These are phyloP conservation scores for Diaporthe citriasiana DNA, from an alignment of 2,329 filamentous ascomycete species.

Conservation along the genomic window DNA sequence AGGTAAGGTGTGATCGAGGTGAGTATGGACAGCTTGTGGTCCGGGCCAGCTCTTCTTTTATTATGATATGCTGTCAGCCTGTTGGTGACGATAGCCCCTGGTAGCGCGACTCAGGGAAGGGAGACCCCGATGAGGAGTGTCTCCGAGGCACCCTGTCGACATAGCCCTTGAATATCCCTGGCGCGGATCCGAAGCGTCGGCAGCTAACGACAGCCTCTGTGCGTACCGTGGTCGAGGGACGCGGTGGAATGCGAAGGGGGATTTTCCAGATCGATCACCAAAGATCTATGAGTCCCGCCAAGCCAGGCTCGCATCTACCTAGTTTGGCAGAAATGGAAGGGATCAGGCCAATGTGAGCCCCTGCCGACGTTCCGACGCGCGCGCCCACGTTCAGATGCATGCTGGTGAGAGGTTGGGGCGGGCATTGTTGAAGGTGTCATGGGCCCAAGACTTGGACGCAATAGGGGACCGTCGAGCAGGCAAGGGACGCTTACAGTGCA, in stretches of 20 bases:
- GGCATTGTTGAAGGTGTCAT: constrained; percentile 21
- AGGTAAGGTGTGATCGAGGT: constrained; percentile 3
- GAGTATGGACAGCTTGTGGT: neutral
- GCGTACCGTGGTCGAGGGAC: constrained; percentile 7
- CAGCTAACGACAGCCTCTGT: constrained; percentile 19
- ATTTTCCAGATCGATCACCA: constrained; percentile 10
- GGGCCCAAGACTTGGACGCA: constrained; percentile 7
- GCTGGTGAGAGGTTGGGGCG: neutral
- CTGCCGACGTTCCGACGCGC: constrained; percentile 20
- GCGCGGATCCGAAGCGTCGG: constrained; percentile 26
- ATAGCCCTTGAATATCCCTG: constrained; percentile 26
- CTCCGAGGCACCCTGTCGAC: constrained; percentile 17
- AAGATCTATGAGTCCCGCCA: constrained; percentile 28
- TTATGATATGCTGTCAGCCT: neutral
- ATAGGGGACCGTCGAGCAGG: neutral
- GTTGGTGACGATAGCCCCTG: constrained; percentile 1
- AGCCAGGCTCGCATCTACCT: neutral
- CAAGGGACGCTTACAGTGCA: constrained; percentile 20
- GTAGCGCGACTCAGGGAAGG: constrained; percentile 24
- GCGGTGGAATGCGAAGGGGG: constrained; percentile 9
- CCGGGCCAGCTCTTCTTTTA: constrained; percentile 18
- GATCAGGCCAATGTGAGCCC: constrained; percentile 5
- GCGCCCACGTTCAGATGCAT: neutral
- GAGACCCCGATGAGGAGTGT: neutral
- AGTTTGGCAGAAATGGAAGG: neutral